These are phyloP conservation scores for Hymenoscyphus occultus DNA, from an alignment of 2,329 filamentous ascomycete genomes.

Conservation along the genomic window DNA sequence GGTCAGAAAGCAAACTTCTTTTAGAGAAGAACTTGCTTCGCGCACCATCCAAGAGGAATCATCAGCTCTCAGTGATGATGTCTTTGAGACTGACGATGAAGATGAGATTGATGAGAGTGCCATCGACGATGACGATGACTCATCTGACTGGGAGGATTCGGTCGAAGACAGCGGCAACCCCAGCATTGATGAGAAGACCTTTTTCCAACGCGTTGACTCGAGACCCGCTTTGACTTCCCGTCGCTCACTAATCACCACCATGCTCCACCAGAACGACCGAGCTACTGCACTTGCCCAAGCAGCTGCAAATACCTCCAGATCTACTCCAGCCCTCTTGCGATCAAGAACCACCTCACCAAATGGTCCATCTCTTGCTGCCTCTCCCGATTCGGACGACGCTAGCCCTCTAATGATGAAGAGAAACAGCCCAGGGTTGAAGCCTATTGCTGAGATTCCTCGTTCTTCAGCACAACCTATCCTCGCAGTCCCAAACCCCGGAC, in stretches of 20 bases:
- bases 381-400: conserved; percentile 39
- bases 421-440: conserved; percentile 24
- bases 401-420: conserved; percentile 54
- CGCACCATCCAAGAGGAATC: conserved; percentile 60
- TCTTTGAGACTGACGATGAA: conserved; percentile 61
- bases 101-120: conserved; percentile 77
- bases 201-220: conserved; percentile 91
- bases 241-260: conserved; percentile 83
- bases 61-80: conserved; percentile 51
- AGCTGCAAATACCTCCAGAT: conserved; percentile 47
- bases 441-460: conserved; percentile 49
- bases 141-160: conserved; percentile 59
- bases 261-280: conserved; percentile 79
- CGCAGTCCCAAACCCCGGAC: conserved; percentile 57
- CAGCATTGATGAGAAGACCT: conserved; percentile 73
- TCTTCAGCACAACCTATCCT: conserved; percentile 75
- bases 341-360: conserved; percentile 67
- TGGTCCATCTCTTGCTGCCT: conserved; percentile 60
- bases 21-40: conserved; percentile 71
- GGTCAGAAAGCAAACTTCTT: conserved; percentile 76
- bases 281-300: conserved; percentile 66
- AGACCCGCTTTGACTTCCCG: conserved; percentile 79
- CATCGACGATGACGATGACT: conserved; percentile 68
- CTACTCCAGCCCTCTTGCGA: conserved; percentile 51
- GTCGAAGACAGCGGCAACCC: conserved; percentile 80